These are phyloP conservation scores for Cyclotella cryptica DNA, from an alignment of 108 stramenopile genomes.

Conservation along the genomic window DNA sequence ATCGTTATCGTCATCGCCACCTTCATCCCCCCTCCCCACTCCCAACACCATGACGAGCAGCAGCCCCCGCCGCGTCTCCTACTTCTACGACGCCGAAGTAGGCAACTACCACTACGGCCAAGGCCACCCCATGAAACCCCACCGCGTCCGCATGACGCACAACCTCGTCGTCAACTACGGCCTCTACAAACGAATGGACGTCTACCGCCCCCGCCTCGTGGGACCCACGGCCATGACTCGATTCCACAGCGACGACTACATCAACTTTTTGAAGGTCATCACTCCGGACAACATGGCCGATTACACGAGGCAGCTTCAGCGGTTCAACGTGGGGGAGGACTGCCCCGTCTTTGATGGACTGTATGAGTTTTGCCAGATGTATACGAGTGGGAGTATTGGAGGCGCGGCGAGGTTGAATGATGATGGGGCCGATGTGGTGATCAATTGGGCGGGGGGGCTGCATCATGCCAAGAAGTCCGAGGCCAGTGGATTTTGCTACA, in stretches of 20 bases:
- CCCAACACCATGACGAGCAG: background rate
- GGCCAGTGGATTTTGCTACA: slow-evolving; percentile 99
- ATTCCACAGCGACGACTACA: slow-evolving; percentile 99
- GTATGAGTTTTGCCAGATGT: slow-evolving; percentile 98
- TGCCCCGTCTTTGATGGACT: slow-evolving; percentile 99
- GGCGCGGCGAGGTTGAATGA: slow-evolving; percentile 97
- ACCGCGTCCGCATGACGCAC: slow-evolving; percentile 99
- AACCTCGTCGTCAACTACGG: slow-evolving; percentile 99
- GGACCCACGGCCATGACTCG: slow-evolving; percentile 95
- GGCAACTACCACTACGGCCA: slow-evolving; percentile 98
- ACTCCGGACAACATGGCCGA: slow-evolving; percentile 98
- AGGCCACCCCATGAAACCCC: slow-evolving; percentile 99
- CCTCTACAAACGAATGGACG: slow-evolving; percentile 97
- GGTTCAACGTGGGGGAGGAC: slow-evolving; percentile 99
- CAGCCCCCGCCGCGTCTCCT: slow-evolving; percentile 81
- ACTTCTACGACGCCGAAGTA: slow-evolving; percentile 97
- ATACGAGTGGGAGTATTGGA: slow-evolving; percentile 96
- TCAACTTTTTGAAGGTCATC: slow-evolving; percentile 97
- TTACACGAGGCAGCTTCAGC: slow-evolving; percentile 90
- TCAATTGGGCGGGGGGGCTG: slow-evolving; percentile 99
- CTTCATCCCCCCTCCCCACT: too few species aligned
- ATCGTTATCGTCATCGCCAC: too few species aligned
- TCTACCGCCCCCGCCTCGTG: slow-evolving; percentile 96
- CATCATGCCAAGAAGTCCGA: slow-evolving; percentile 99
- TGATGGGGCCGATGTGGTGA: slow-evolving; percentile 91